These are phyloP conservation scores for Scutellaria galericulata DNA, from an alignment of 257 asterid genomes.

Conservation along the genomic window DNA sequence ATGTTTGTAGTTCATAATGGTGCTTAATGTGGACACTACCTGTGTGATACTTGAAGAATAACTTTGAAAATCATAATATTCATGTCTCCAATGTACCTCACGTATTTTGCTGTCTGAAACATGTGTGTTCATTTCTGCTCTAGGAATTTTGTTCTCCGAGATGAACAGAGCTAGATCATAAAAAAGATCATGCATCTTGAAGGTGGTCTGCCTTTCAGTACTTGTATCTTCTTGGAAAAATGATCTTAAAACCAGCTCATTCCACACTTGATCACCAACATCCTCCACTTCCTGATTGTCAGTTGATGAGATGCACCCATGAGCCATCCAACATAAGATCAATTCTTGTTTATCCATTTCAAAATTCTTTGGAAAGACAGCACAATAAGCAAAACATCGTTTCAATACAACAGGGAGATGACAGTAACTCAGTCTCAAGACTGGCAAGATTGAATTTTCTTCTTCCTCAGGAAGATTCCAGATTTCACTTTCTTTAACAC, in stretches of 20 bases:
- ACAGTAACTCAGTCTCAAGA: constrained; percentile 41
- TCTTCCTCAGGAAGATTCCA: constrained; percentile 22
- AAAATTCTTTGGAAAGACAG: constrained; percentile 22
- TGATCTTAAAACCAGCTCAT: background rate
- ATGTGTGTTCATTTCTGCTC: too few relatives aligned
- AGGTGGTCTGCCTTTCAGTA: too few relatives aligned
- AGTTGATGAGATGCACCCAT: background rate
- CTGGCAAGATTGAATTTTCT: constrained; percentile 33
- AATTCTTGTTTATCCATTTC: background rate
- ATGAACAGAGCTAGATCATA: too few relatives aligned
- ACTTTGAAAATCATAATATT: too few relatives aligned
- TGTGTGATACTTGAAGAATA: too few relatives aligned
- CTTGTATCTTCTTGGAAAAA: too few relatives aligned
- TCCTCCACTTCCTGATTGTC: background rate
- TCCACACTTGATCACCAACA: background rate
- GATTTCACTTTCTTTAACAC: constrained; percentile 36
- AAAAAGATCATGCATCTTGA: too few relatives aligned
- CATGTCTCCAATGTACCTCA: too few relatives aligned
- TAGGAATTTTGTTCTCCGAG: too few relatives aligned
- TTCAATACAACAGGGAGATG: constrained; percentile 36
- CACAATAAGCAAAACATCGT: constrained; percentile 39
- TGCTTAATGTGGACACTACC: too few relatives aligned
- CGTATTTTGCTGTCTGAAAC: too few relatives aligned
- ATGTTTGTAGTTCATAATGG: too few relatives aligned
- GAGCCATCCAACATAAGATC: constrained; percentile 33